Percentiles rank a stretch among this genome's conserved stretches.
phyloP scores from a whole-genome alignment of 2,329 filamentous ascomycete genomes.

The Botryotinia globosa region DNA sequence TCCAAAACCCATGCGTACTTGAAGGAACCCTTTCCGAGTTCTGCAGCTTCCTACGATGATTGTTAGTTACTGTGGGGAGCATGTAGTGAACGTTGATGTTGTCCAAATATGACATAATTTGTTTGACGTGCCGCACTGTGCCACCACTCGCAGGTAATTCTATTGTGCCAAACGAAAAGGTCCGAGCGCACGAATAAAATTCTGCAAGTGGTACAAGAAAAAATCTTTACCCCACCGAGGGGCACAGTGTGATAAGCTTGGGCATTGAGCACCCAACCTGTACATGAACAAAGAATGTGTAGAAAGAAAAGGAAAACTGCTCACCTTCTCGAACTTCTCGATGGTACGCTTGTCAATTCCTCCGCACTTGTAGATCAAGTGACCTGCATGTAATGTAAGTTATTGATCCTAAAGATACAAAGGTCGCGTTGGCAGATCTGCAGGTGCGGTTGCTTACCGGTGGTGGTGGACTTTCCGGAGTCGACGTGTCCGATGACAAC shows the following conservation, averaged over 20 bases:
- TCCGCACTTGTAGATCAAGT: conserved; percentile 99
- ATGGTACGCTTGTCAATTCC: conserved; percentile 99
- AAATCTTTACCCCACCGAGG: conserved; percentile 13
- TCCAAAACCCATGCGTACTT: conserved; percentile 99
- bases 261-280: background rate
- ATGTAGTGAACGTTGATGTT: background rate
- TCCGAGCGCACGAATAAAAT: background rate
- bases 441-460: conserved; percentile 57
- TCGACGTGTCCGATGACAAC: conserved; percentile 99
- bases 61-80: conserved; percentile 25
- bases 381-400: conserved; percentile 52
- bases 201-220: background rate
- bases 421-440: background rate
- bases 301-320: conserved; percentile 38
- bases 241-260: conserved; percentile 1
- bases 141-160: background rate
- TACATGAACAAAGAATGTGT: conserved; percentile 27
- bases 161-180: conserved; percentile 20
- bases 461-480: conserved; percentile 98
- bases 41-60: conserved; percentile 79
- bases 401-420: conserved; percentile 12
- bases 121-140: too few relatives aligned
- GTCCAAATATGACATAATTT: background rate
- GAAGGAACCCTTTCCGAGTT: conserved; percentile 99
- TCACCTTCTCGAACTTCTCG: conserved; percentile 99